These are phyloP conservation scores for Cylindrotheca fusiformis DNA, from an alignment of 108 stramenopile genomes.

Conservation along the genomic window DNA sequence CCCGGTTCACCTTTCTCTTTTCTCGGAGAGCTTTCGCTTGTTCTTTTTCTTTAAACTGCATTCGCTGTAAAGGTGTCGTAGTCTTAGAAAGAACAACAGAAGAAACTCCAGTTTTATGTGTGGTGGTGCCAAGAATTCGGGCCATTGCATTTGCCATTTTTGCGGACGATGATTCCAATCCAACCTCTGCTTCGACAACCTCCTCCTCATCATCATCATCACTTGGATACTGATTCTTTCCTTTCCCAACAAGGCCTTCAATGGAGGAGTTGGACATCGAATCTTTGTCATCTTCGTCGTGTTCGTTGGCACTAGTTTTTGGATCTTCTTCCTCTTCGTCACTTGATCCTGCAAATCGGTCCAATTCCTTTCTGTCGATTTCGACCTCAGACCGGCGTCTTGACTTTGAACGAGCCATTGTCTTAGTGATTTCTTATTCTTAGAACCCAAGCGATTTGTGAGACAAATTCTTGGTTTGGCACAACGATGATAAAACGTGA, in stretches of 20 bases:
- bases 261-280: no score
- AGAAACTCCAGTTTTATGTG: background rate
- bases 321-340: constrained; percentile 61
- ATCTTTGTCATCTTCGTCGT: no score
- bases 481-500: no score
- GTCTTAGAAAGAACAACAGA: constrained; percentile 69
- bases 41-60: constrained; percentile 64
- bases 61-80: constrained; percentile 73
- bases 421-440: no score
- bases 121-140: constrained; percentile 60
- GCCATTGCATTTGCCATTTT: constrained; percentile 84
- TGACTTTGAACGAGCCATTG: background rate
- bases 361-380: constrained; percentile 38
- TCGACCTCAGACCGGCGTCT: background rate
- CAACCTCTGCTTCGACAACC: constrained; percentile 14
- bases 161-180: constrained; percentile 6
- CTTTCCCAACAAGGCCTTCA: constrained; percentile 23
- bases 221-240: constrained; percentile 20
- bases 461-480: no score
- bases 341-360: constrained; percentile 87
- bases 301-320: no score
- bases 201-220: constrained; percentile 38
- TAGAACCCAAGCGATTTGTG: no score
- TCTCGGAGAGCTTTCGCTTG: constrained; percentile 38
- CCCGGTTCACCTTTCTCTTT: constrained; percentile 61